Evolutionary conservation across 129 eudicot genomes (phyloP).

Genomic region (Heracleum sosnowskyi): DNA sequence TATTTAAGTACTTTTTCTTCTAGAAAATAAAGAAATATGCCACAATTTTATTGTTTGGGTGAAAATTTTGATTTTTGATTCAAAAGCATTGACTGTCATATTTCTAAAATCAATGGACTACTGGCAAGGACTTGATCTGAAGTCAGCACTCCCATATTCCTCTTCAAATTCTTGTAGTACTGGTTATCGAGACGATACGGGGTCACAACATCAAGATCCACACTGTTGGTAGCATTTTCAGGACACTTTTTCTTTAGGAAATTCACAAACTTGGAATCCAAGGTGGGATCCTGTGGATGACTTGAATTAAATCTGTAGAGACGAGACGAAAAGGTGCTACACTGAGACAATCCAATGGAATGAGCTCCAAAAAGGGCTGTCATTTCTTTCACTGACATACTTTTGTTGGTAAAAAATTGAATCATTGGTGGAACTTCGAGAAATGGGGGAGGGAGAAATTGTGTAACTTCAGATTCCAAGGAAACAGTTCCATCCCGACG

Average conservation of each 20-base stretch:
- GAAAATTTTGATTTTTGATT: no score
- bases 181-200: constrained; percentile 37
- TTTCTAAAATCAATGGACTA: constrained; percentile 7
- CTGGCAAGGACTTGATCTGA: constrained; percentile 32
- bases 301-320: constrained; percentile 26
- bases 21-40: no score
- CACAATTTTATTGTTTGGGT: no score
- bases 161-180: constrained; percentile 34
- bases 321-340: constrained; percentile 12
- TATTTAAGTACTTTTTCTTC: no score
- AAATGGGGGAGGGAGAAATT: constrained; percentile 20
- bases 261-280: constrained; percentile 25
- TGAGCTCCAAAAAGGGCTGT: constrained; percentile 52
- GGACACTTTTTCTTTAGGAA: constrained; percentile 31
- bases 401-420: constrained; percentile 20
- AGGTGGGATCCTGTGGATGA: constrained; percentile 26
- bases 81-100: no score
- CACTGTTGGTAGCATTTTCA: not conserved
- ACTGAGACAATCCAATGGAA: constrained; percentile 38
- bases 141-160: constrained; percentile 25
- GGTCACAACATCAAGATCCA: constrained; percentile 26
- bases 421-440: constrained; percentile 5
- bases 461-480: constrained; percentile 6
- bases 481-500: constrained; percentile 45
- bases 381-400: constrained; percentile 30